These are phyloP conservation scores for Penicillium cinerascens DNA, from an alignment of 495 filamentous ascomycete genomes.

Conservation along the genomic window DNA sequence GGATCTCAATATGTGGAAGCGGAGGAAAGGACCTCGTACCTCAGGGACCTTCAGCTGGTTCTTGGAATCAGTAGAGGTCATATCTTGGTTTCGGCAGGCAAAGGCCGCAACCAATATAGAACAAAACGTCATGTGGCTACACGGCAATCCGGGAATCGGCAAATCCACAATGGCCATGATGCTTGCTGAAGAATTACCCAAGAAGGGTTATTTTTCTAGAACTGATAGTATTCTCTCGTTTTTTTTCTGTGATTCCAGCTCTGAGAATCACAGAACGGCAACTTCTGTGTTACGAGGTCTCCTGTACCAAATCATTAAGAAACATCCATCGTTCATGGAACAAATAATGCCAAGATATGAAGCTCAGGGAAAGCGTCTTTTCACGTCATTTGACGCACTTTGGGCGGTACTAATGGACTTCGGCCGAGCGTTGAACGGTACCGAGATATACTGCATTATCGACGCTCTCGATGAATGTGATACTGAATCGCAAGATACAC, in stretches of 20 bases:
- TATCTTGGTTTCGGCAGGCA: slow-evolving; percentile 3
- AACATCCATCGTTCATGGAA: slow-evolving; percentile 12
- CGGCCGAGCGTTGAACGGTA: neutral
- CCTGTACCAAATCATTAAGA: slow-evolving; percentile 24
- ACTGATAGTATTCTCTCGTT: slow-evolving; percentile 18
- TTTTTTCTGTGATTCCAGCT: slow-evolving; percentile 30
- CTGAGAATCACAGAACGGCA: too few species aligned
- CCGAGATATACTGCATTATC: slow-evolving; percentile 22
- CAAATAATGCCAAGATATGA: slow-evolving; percentile 21
- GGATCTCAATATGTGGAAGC: neutral
- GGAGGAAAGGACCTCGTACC: neutral
- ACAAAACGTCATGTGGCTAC: slow-evolving; percentile 1
- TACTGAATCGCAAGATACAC: neutral
- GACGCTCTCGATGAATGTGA: slow-evolving; percentile 14
- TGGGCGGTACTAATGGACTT: slow-evolving; percentile 20
- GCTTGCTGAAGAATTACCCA: slow-evolving; percentile 19
- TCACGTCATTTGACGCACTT: slow-evolving; percentile 28
- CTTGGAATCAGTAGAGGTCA: neutral
- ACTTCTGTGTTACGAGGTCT: slow-evolving; percentile 22
- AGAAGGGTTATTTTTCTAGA: slow-evolving; percentile 6
- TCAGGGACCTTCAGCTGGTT: neutral
- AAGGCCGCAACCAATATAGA: neutral
- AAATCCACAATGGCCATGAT: slow-evolving; percentile 27
- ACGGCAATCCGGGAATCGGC: slow-evolving; percentile 23
- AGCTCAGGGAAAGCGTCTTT: slow-evolving; percentile 17